Percentiles rank a stretch among this genome's conserved stretches.
phyloP scores from a whole-genome alignment of 2,329 filamentous ascomycete genomes.

The Fusarium proliferatum region DNA sequence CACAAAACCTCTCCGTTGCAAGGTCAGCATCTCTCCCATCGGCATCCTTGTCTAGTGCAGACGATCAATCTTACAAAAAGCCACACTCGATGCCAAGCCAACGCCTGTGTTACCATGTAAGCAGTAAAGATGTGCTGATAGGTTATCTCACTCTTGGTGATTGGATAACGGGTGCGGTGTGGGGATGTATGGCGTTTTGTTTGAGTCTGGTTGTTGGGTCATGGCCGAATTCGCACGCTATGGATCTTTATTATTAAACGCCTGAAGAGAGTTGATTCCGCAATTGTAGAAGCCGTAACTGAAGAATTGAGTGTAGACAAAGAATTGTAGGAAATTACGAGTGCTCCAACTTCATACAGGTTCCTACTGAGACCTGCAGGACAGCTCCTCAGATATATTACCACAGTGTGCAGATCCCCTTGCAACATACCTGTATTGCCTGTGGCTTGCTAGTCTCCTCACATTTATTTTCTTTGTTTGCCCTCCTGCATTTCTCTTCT shows the following conservation, averaged over 20 bases:
- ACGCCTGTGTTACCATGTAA: background rate
- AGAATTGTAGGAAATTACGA: too few species aligned
- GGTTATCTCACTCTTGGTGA: background rate
- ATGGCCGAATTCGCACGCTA: background rate
- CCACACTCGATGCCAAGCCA: background rate
- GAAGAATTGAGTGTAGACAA: too few species aligned
- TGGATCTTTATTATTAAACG: background rate
- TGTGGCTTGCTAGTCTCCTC: background rate
- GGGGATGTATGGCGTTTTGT: background rate
- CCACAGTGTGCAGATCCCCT: background rate
- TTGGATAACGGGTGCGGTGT: background rate
- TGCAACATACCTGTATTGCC: background rate
- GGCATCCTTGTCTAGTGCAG: background rate
- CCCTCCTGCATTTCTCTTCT: background rate
- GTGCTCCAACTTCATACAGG: too few species aligned
- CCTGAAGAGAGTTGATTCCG: background rate
- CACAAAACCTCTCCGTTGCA: background rate
- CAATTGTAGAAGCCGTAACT: background rate
- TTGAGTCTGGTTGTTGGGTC: background rate
- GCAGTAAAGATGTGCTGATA: background rate
- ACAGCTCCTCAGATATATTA: background rate
- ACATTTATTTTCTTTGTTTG: background rate
- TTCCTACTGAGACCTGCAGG: background rate
- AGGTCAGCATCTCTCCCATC: background rate
- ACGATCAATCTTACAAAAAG: background rate